Percentiles rank a stretch among this genome's conserved stretches.
Evolutionary conservation across 192 early-diverging fungal genomes (phyloP).

Genomic region (Coemansia sp.): DNA sequence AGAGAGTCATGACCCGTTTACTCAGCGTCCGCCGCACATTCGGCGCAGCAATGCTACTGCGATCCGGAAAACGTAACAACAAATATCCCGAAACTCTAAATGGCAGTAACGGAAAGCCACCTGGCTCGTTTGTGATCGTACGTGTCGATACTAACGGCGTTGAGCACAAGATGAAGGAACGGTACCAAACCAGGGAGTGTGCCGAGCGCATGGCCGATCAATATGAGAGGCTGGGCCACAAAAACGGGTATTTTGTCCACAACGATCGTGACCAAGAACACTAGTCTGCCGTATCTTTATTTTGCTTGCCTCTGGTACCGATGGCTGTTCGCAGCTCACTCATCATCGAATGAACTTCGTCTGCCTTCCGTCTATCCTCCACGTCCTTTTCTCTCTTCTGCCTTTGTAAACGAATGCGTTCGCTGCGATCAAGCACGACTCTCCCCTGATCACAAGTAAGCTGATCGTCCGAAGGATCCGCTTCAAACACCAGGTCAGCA

Average conservation of each 20-base stretch:
- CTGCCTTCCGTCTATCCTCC: slow-evolving; percentile 7
- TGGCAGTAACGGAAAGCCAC: not conserved
- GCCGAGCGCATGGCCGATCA: slow-evolving; percentile 20
- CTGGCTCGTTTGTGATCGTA: slow-evolving; percentile 9
- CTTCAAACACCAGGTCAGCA: slow-evolving; percentile 34
- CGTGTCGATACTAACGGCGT: slow-evolving; percentile 45
- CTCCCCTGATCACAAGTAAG: slow-evolving; percentile 6
- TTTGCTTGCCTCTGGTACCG: slow-evolving; percentile 15
- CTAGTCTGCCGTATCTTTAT: not conserved
- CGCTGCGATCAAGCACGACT: slow-evolving; percentile 24
- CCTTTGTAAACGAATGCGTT: slow-evolving; percentile 39
- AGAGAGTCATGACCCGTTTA: not conserved
- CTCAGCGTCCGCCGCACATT: not conserved
- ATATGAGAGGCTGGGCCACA: slow-evolving; percentile 35
- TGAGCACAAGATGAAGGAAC: slow-evolving; percentile 21
- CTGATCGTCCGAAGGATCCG: slow-evolving; percentile 15
- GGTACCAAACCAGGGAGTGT: slow-evolving; percentile 6
- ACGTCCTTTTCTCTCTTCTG: slow-evolving; percentile 34
- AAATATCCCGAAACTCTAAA: slow-evolving; percentile 1
- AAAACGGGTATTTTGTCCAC: slow-evolving; percentile 42
- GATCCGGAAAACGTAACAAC: not conserved
- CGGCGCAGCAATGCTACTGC: slow-evolving; percentile 4
- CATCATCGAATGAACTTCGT: slow-evolving; percentile 39
- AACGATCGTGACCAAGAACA: not conserved
- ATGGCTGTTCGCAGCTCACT: slow-evolving; percentile 43